Conservation (phyloP, 805 yeast species). For the Ogataea allantospora region DNA sequence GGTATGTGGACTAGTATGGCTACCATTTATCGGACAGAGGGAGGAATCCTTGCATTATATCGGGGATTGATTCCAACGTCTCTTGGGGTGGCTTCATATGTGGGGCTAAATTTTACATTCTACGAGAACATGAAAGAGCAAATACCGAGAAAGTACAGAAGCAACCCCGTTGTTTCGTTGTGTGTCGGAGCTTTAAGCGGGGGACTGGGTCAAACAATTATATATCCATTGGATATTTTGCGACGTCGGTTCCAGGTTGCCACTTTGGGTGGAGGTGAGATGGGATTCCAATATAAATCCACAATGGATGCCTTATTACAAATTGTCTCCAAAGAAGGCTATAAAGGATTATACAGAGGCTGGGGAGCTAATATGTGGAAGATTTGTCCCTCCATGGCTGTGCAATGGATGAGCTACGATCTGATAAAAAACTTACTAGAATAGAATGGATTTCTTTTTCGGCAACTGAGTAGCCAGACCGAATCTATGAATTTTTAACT, state of each 20-base stretch:
- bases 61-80: slow-evolving; percentile 90
- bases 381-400: slow-evolving; percentile 94
- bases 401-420: slow-evolving; percentile 88
- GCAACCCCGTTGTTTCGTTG: slow-evolving; percentile 52
- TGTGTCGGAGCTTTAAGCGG: slow-evolving; percentile 84
- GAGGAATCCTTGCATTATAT: slow-evolving; percentile 75
- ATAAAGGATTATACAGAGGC: slow-evolving; percentile 68
- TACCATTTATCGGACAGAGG: slow-evolving; percentile 70
- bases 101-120: slow-evolving; percentile 86
- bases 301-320: slow-evolving; percentile 70
- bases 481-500: neutral
- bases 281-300: slow-evolving; percentile 81
- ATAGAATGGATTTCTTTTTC: neutral
- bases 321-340: slow-evolving; percentile 73
- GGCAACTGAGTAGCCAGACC: neutral
- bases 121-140: slow-evolving; percentile 77
- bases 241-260: slow-evolving; percentile 91
- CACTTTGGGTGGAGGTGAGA: slow-evolving; percentile 69
- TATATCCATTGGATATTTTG: slow-evolving; percentile 88
- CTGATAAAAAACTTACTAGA: slow-evolving; percentile 49
- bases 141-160: slow-evolving; percentile 31
- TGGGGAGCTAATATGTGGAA: slow-evolving; percentile 80
- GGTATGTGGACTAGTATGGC: slow-evolving; percentile 60
- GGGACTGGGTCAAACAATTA: slow-evolving; percentile 83
- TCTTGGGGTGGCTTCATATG: slow-evolving; percentile 94